Base-by-base conservation (phyloP, 2,329 filamentous ascomycete genomes). In the Monosporascus sp. region DNA sequence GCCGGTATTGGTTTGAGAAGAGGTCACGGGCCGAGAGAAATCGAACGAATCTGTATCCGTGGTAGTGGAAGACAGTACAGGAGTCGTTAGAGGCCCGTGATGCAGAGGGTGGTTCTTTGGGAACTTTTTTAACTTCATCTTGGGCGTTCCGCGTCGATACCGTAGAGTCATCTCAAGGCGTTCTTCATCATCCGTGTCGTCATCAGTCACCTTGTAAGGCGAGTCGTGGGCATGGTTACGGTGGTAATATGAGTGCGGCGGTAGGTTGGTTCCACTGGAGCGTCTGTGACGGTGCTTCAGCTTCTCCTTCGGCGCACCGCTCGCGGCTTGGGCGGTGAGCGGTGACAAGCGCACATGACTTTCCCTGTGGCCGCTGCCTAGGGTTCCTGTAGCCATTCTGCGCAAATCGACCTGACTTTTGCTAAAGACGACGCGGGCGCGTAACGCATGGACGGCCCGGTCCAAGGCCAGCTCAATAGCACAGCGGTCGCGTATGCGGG, bases 391-490 rank as follows among this genome's bases (percentile, higher is more conserved):
- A 11, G 64, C 68, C 47, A 82, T 66, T 19, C 76, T 72, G 8
- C 84, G 75, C 36, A 87, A 65, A 56, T 87, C 79, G 9, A 82
- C 77, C 57, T 87, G 84, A 59, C 82, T 85, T 50, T 82, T 78
- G 31, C 83, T 86, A 63, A 90, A 90, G 17, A 86, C 84, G 2
- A 90, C 84, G 4, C 84, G 76, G 3, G 86, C 82, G 31, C 87
- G 79, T 27, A 91, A 73, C 11, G 79, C 76, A 57, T 88, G 85
- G 1, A 93, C 87, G 2, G 88, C 87, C 20, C 82, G 78, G 65
- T 94, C 89, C 1, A 97, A 74, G 4, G 91, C 90, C 47, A 96
- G 74, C 68, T 97, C 93, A 52, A 97, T 90, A 3, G 91, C 90
- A 61, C 91, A 91, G 52, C 91, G 87, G 64, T 96, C 94, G 40